These are phyloP conservation scores for Olyra latifolia DNA, from an alignment of 176 grass and related monocot genomes.

Conservation along the genomic window DNA sequence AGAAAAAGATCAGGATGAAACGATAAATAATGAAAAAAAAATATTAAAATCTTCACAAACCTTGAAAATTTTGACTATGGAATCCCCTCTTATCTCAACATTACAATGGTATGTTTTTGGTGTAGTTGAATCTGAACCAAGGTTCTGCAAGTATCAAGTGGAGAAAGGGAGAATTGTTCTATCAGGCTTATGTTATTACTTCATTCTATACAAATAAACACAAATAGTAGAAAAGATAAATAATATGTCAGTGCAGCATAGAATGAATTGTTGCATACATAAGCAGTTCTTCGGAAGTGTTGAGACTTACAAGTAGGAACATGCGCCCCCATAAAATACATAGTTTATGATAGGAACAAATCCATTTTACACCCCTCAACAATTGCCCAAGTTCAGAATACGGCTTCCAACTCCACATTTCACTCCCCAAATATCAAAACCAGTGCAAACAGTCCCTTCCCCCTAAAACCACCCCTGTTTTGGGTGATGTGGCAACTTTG, in stretches of 20 bases:
- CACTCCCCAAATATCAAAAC: no score
- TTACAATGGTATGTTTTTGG: conserved; percentile 62
- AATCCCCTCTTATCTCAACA: conserved; percentile 49
- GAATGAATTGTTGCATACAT: no score
- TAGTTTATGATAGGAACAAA: not conserved
- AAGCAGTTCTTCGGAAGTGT: not conserved
- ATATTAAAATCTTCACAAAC: conserved; percentile 28
- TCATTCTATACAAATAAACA: not conserved
- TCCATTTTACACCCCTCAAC: no score
- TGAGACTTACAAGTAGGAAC: not conserved
- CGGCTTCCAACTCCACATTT: no score
- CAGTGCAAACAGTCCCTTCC: no score
- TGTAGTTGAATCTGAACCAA: conserved; percentile 54
- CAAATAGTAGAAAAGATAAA: not conserved
- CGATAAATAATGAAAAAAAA: not conserved
- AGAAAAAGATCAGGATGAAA: not conserved
- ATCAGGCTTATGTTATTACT: conserved; percentile 7
- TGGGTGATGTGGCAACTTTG: no score
- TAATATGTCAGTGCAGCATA: not conserved
- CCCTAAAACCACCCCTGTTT: no score
- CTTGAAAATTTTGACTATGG: conserved; percentile 43
- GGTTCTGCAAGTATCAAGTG: conserved; percentile 46
- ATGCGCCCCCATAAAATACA: not conserved
- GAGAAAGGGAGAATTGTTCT: conserved; percentile 5
- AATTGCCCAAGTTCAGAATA: no score